phyloP scores from a whole-genome alignment of 108 stramenopile species.

The Seminavis robusta region DNA sequence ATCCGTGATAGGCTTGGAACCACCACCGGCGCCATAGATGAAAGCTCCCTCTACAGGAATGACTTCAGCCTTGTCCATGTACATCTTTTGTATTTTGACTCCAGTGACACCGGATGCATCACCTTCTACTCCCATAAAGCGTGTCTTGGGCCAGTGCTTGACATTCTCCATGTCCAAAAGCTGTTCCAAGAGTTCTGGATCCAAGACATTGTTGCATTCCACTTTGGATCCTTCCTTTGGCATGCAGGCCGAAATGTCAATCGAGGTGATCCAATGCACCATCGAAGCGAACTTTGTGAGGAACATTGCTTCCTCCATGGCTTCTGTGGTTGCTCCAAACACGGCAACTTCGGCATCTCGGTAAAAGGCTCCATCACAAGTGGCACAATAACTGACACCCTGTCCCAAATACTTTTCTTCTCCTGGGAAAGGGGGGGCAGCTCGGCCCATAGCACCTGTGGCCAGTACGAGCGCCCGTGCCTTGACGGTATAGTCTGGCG shows the following conservation, averaged over 20 bases:
- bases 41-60: constrained; percentile 55
- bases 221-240: constrained; percentile 5
- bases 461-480: constrained; percentile 57
- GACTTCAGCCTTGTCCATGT: constrained; percentile 11
- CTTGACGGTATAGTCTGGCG: constrained; percentile 23
- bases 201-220: constrained; percentile 25
- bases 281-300: constrained; percentile 58
- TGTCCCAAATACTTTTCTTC: constrained; percentile 77
- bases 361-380: constrained; percentile 89
- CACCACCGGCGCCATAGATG: constrained; percentile 53
- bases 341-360: constrained; percentile 65
- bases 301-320: constrained; percentile 70
- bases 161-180: constrained; percentile 31
- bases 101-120: constrained; percentile 46
- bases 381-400: constrained; percentile 89
- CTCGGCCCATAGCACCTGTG: constrained; percentile 82
- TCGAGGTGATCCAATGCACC: constrained; percentile 55
- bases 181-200: constrained; percentile 20
- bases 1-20: constrained; percentile 64
- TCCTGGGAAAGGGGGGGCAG: constrained; percentile 45
- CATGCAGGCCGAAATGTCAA: constrained; percentile 6
- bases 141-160: constrained; percentile 31
- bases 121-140: constrained; percentile 38
- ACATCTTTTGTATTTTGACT: constrained; percentile 16
- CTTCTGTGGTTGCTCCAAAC: constrained; percentile 48